Evolutionary conservation across 148 eudicot genomes (phyloP).

Genomic region (Vaccinium corymbosum): DNA sequence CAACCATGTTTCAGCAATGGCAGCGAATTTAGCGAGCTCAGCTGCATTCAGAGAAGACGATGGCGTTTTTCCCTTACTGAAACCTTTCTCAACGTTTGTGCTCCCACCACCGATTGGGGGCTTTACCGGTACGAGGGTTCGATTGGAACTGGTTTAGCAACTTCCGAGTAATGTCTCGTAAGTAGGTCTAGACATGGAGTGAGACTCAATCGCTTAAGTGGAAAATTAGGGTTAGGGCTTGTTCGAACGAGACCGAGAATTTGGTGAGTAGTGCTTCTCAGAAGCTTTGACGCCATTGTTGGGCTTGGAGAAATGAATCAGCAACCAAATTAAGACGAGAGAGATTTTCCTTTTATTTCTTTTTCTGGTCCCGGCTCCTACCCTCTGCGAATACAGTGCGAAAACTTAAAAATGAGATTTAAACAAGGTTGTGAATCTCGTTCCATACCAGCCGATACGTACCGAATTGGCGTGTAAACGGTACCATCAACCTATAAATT

Average conservation of each 20-base stretch:
- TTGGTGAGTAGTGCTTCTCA: background rate
- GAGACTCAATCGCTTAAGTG: background rate
- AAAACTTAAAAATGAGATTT: too few relatives aligned
- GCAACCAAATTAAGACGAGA: too few relatives aligned
- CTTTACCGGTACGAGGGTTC: slow-evolving; percentile 22
- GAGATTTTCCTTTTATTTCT: too few relatives aligned
- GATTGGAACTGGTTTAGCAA: slow-evolving; percentile 18
- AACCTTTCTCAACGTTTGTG: background rate
- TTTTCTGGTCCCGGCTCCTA: too few relatives aligned
- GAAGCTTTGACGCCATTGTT: slow-evolving; percentile 18
- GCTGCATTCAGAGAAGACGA: slow-evolving; percentile 54
- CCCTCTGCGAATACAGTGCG: too few relatives aligned
- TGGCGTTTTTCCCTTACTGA: slow-evolving; percentile 22
- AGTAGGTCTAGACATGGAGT: background rate
- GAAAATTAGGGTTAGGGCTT: background rate
- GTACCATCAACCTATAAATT: too few relatives aligned
- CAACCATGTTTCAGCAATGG: slow-evolving; percentile 80
- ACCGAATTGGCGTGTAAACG: too few relatives aligned
- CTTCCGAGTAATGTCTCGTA: slow-evolving; percentile 30
- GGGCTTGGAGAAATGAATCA: background rate
- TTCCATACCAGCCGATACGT: too few relatives aligned
- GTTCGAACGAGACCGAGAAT: background rate
- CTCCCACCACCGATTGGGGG: slow-evolving; percentile 4
- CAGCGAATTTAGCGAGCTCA: slow-evolving; percentile 68
- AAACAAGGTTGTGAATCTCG: too few relatives aligned